Evolutionary conservation across 2,329 filamentous ascomycete species (phyloP).

Genomic region (Trichoderma simmonsii): DNA sequence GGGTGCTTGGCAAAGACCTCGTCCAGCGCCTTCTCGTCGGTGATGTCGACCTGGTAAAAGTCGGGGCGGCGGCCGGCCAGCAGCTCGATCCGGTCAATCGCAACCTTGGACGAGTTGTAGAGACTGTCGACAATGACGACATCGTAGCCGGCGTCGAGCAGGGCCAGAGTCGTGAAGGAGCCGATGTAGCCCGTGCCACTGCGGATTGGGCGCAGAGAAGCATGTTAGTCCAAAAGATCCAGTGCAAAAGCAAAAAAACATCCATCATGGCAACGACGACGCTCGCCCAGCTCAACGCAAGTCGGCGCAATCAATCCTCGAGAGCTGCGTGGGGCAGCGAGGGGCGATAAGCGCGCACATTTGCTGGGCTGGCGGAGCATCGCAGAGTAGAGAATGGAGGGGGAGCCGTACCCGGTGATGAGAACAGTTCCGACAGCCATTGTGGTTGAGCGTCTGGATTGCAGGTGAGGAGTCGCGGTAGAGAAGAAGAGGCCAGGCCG

Average conservation of each 20-base stretch:
- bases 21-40: slow-evolving; percentile 77
- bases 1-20: slow-evolving; percentile 85
- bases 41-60: slow-evolving; percentile 86
- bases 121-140: slow-evolving; percentile 95
- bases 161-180: slow-evolving; percentile 89
- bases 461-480: not conserved
- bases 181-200: slow-evolving; percentile 99
- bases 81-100: slow-evolving; percentile 90
- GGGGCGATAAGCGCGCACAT: not conserved
- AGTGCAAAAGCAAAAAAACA: not conserved
- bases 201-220: slow-evolving; percentile 19
- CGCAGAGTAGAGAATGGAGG: not conserved
- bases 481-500: not conserved
- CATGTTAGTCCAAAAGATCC: slow-evolving; percentile 22
- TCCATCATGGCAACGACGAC: not conserved
- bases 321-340: not conserved
- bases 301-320: not conserved
- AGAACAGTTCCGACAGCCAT: slow-evolving; percentile 88
- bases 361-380: not conserved
- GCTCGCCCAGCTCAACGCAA: not conserved
- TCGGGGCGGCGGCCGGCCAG: slow-evolving; percentile 82
- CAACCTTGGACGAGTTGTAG: slow-evolving; percentile 93
- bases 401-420: slow-evolving; percentile 72
- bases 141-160: slow-evolving; percentile 92
- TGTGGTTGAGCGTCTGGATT: slow-evolving; percentile 25